Conservation (phyloP, 805 yeast species). For the Candida wancherniae region DNA sequence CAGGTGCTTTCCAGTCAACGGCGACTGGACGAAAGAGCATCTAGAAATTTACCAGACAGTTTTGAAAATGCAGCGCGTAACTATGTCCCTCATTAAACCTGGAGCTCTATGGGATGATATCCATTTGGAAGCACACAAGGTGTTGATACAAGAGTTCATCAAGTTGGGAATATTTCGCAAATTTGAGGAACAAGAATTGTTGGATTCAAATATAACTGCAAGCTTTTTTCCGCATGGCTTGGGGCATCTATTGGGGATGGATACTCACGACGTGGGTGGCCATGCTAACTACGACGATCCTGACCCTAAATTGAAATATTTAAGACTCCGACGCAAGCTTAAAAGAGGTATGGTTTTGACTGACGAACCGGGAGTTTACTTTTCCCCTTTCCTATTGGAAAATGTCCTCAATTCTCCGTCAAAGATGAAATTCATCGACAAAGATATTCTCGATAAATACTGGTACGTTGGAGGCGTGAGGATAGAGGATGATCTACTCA, state of each 20-base stretch:
- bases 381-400: slow-evolving; percentile 75
- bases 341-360: slow-evolving; percentile 81
- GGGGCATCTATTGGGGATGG: slow-evolving; percentile 92
- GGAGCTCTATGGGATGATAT: slow-evolving; percentile 84
- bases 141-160: slow-evolving; percentile 67
- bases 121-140: slow-evolving; percentile 74
- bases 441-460: slow-evolving; percentile 65
- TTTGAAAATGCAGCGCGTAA: slow-evolving; percentile 70
- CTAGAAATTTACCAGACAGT: slow-evolving; percentile 77
- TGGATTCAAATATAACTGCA: slow-evolving; percentile 63
- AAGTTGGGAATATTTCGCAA: slow-evolving; percentile 72
- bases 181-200: slow-evolving; percentile 57
- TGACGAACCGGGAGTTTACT: slow-evolving; percentile 93
- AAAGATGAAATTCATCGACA: slow-evolving; percentile 55
- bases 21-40: slow-evolving; percentile 87
- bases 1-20: slow-evolving; percentile 87
- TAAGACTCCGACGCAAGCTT: slow-evolving; percentile 74
- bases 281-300: slow-evolving; percentile 79
- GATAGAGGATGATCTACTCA: slow-evolving; percentile 87
- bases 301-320: slow-evolving; percentile 67
- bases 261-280: slow-evolving; percentile 96
- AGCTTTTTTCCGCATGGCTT: slow-evolving; percentile 93
- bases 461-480: slow-evolving; percentile 95
- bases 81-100: slow-evolving; percentile 71
- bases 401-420: slow-evolving; percentile 48